phyloP scores from a whole-genome alignment of 2,329 filamentous ascomycete genomes.

The Colletotrichum sp. region DNA sequence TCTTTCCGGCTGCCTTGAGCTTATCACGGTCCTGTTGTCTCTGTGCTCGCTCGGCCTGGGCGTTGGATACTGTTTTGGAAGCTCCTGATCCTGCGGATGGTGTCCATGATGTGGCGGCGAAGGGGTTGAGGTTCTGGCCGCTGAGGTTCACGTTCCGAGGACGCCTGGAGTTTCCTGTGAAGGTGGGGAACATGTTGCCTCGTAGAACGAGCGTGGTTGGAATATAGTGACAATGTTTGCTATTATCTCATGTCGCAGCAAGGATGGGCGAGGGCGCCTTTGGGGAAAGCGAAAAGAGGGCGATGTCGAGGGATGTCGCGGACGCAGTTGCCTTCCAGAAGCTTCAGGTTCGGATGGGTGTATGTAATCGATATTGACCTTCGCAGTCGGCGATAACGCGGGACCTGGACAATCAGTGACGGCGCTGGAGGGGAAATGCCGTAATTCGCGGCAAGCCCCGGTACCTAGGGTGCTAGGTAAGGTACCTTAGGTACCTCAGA shows the following conservation, averaged over 20 bases:
- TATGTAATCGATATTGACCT: conserved; percentile 15
- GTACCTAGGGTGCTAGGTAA: neutral
- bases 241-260: neutral
- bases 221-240: neutral
- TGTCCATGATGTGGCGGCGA: conserved; percentile 66
- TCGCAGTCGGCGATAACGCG: neutral
- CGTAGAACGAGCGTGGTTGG: neutral
- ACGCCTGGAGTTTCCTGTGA: conserved; percentile 85
- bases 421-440: conserved; percentile 4
- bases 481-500: neutral
- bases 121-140: conserved; percentile 81
- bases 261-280: neutral
- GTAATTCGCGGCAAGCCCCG: neutral
- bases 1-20: conserved; percentile 71
- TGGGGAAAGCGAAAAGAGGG: neutral
- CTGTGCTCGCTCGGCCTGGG: conserved; percentile 82
- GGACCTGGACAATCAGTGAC: neutral
- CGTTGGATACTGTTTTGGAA: conserved; percentile 80
- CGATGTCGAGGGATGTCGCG: neutral
- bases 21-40: conserved; percentile 82
- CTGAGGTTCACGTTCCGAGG: conserved; percentile 94
- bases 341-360: conserved; percentile 20
- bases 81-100: conserved; percentile 64
- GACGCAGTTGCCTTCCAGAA: conserved; percentile 16
- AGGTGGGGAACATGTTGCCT: conserved; percentile 82